Conservation (phyloP, 2,329 filamentous ascomycete genomes). For the Capronia epimyces region DNA sequence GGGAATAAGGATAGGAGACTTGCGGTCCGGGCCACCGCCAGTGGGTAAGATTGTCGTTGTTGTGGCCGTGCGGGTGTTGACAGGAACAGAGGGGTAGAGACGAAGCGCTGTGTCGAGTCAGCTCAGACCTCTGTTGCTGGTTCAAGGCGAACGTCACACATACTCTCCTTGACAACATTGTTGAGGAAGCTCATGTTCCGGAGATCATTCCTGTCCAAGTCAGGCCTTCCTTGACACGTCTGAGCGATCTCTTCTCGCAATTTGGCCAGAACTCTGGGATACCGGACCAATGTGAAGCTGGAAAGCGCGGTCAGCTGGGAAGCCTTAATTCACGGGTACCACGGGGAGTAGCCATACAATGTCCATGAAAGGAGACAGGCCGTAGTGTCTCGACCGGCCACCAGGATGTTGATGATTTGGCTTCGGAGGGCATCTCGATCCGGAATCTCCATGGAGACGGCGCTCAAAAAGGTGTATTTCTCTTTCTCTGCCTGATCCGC, state of each 20-base stretch:
- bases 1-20: constrained; percentile 42
- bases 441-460: constrained; percentile 42
- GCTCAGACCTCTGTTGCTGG: neutral
- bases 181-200: constrained; percentile 37
- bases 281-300: constrained; percentile 62
- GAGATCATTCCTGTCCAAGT: constrained; percentile 46
- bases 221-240: constrained; percentile 14
- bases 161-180: constrained; percentile 45
- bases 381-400: constrained; percentile 79
- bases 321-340: neutral
- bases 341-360: constrained; percentile 51
- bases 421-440: constrained; percentile 34
- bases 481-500: neutral
- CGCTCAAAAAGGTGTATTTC: constrained; percentile 28
- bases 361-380: constrained; percentile 73
- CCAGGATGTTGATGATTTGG: constrained; percentile 58
- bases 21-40: constrained; percentile 49
- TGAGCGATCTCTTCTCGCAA: constrained; percentile 64
- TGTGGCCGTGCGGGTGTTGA: constrained; percentile 67
- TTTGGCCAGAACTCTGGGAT: constrained; percentile 61
- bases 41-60: constrained; percentile 67
- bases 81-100: constrained; percentile 70
- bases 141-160: neutral
- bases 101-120: constrained; percentile 62
- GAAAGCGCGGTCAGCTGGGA: constrained; percentile 35